Conservation (phyloP, 2,329 filamentous ascomycete genomes). For the Didymella sp. region DNA sequence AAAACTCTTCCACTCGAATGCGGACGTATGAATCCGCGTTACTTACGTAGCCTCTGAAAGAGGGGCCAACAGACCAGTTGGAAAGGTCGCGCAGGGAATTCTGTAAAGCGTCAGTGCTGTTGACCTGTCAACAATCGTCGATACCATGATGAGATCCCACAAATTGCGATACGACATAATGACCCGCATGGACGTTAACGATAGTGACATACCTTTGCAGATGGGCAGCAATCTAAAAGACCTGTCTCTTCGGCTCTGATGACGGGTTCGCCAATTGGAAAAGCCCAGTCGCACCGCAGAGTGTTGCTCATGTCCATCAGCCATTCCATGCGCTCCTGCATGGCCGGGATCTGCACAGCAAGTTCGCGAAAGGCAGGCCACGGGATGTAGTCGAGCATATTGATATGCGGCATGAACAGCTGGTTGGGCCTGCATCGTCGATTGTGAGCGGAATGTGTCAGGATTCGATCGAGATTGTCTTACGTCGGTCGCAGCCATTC, state of each 20-base stretch:
- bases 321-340: slow-evolving; percentile 38
- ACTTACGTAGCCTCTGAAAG: slow-evolving; percentile 33
- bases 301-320: slow-evolving; percentile 31
- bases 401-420: slow-evolving; percentile 38
- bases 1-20: slow-evolving; percentile 29
- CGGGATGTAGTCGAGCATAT: slow-evolving; percentile 29
- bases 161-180: neutral
- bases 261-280: slow-evolving; percentile 20
- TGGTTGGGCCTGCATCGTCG: slow-evolving; percentile 29
- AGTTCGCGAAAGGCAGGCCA: slow-evolving; percentile 39
- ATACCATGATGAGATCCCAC: neutral
- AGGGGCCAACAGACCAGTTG: slow-evolving; percentile 33
- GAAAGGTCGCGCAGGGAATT: slow-evolving; percentile 22
- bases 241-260: slow-evolving; percentile 22
- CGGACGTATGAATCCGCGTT: slow-evolving; percentile 36
- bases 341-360: slow-evolving; percentile 32
- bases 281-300: slow-evolving; percentile 30
- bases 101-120: neutral
- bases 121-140: neutral
- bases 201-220: slow-evolving; percentile 22
- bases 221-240: slow-evolving; percentile 23
- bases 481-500: slow-evolving; percentile 37
- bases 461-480: neutral
- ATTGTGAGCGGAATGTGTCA: neutral
- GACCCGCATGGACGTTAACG: neutral